Base-by-base conservation (phyloP, 345 rosid genomes). In the Brassica nigra region DNA sequence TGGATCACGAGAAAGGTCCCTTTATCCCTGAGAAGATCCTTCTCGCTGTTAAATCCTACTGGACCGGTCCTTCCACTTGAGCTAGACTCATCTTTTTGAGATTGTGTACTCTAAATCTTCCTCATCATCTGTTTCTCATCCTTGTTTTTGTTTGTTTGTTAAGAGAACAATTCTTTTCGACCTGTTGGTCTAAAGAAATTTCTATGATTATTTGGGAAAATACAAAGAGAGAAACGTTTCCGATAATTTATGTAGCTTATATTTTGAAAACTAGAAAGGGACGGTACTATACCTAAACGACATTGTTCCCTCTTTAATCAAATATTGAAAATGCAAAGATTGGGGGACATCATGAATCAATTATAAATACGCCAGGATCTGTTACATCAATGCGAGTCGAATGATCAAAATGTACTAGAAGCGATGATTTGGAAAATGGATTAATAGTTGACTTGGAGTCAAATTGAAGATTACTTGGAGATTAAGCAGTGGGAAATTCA, bases 1-100 rank as follows among this genome's bases (percentile, higher is more conserved):
- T 89, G 79, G 99, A 95, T 77, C 97, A 95, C 71, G 99, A 95
- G 86, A 93, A 91, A 59, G 99, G 99, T 84, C 96, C 97, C 0
- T 90, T 85, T 80, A 93, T 90, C 82, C 92, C 95, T 0, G 98
- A 95, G 91, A 95, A 95, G 82, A 86, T 95, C 66, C 91, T 93
- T 71, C 82, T 95, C 39, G 94, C 98, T 39, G 91, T 86, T 78
- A 95, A 93, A 82, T 83, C 83, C 37, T 95, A 95, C 82, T 93
- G 98, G 99, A 93, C 98, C 0, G 97, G 94, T 63, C 86, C 57
- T 49, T 49, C 57, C 6, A 18, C 59, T 54, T 54, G 10, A 54
- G 27, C 59, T 54, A 15, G 8, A 15, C 3, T 54, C 27, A 54
- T 15, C 59, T 54, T 54, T 6, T 54, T 49, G 57, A 49, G 16